These are phyloP conservation scores for Pythium vanterpoolii DNA, from an alignment of 352 stramenopile species.

Conservation along the genomic window DNA sequence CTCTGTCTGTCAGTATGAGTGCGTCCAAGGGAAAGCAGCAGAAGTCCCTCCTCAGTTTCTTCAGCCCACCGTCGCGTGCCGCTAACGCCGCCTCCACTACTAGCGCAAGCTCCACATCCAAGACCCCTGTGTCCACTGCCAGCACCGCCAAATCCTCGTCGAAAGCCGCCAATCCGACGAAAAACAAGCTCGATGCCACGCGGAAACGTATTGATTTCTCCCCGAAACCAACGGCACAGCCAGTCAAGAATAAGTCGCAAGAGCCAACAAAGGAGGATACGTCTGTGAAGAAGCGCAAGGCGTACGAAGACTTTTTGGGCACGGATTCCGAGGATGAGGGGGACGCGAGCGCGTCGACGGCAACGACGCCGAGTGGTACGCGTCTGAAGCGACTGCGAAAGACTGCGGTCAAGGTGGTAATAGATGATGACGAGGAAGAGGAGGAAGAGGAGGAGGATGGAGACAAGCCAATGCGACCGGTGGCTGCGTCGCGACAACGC, in stretches of 20 bases:
- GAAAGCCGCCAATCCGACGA: neutral
- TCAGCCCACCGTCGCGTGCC: slow-evolving; percentile 53
- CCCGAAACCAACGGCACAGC: slow-evolving; percentile 31
- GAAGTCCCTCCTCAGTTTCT: slow-evolving; percentile 84
- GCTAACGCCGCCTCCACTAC: neutral
- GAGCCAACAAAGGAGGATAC: neutral
- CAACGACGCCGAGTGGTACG: slow-evolving; percentile 32
- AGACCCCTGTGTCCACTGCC: neutral
- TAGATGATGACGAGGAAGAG: slow-evolving; percentile 80
- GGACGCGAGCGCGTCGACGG: slow-evolving; percentile 19
- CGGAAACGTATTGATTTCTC: slow-evolving; percentile 78
- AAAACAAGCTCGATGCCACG: slow-evolving; percentile 16
- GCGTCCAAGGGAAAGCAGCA: slow-evolving; percentile 53
- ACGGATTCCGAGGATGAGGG: slow-evolving; percentile 68
- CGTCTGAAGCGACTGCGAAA: slow-evolving; percentile 26
- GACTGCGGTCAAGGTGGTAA: slow-evolving; percentile 43
- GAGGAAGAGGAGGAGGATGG: slow-evolving; percentile 62
- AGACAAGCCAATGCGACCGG: slow-evolving; percentile 3
- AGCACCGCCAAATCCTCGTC: slow-evolving; percentile 17
- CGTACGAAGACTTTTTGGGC: slow-evolving; percentile 68
- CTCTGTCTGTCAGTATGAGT: neutral
- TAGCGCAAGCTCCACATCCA: neutral
- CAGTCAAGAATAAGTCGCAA: slow-evolving; percentile 2
- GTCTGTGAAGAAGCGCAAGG: slow-evolving; percentile 41
- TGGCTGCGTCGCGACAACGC: no score